Evolutionary conservation across 768 basidiomycete genomes (phyloP).

Genomic region (Sutorius australiensis): DNA sequence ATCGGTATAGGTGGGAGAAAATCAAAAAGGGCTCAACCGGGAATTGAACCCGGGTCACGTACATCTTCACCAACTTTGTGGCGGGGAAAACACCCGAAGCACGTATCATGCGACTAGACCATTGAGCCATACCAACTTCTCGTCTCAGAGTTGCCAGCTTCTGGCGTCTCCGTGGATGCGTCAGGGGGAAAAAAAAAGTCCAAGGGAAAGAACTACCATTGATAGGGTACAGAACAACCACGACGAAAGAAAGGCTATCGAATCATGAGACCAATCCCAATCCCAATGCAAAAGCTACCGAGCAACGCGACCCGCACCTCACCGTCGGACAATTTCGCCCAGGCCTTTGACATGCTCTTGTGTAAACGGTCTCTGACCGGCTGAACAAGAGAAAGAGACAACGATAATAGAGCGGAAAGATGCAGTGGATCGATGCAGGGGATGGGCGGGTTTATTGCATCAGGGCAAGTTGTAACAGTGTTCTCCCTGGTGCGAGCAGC

Average conservation of each 20-base stretch:
- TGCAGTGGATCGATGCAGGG: conserved; percentile 62
- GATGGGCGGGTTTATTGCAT: conserved; percentile 9
- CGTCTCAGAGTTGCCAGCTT: not conserved
- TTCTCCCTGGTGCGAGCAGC: conserved; percentile 46
- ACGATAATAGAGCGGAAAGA: conserved; percentile 56
- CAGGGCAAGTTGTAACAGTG: conserved; percentile 22
- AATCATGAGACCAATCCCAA: conserved; percentile 41
- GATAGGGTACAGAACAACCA: not conserved
- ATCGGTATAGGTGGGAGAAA: conserved; percentile 62
- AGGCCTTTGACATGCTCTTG: conserved; percentile 20
- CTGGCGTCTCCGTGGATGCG: too few relatives aligned
- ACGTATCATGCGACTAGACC: conserved; percentile 37
- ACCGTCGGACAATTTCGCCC: conserved; percentile 24
- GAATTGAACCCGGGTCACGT: conserved; percentile 38
- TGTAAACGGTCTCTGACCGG: conserved; percentile 36
- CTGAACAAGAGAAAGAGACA: conserved; percentile 57
- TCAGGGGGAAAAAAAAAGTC: not conserved
- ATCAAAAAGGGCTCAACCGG: conserved; percentile 24
- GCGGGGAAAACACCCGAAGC: conserved; percentile 29
- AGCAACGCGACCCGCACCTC: conserved; percentile 34
- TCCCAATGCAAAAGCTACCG: conserved; percentile 43
- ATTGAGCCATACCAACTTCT: conserved; percentile 22
- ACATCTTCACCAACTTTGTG: conserved; percentile 30
- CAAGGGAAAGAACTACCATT: not conserved
- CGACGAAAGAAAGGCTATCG: conserved; percentile 15